Evolutionary conservation across 768 basidiomycete species (phyloP).

Genomic region (Podaxis mareebaensis): DNA sequence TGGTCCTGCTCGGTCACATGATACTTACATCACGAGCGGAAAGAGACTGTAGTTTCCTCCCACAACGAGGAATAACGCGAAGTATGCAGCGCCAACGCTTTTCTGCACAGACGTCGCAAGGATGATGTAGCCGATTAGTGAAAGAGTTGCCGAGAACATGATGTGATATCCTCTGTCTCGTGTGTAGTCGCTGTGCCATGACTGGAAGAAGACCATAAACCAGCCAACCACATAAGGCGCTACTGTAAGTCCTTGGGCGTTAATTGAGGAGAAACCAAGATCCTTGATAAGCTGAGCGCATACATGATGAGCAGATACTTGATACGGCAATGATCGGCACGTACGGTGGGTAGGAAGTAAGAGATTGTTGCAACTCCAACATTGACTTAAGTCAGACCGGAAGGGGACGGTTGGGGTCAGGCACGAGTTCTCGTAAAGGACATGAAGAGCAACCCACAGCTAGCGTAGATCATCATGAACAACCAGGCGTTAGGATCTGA

Average conservation of each 20-base stretch:
- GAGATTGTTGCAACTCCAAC: conserved; percentile 57
- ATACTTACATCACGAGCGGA: conserved; percentile 56
- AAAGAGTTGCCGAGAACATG: conserved; percentile 46
- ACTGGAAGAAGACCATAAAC: conserved; percentile 55
- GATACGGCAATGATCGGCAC: conserved; percentile 12
- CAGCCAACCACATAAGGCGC: conserved; percentile 59
- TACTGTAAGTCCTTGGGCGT: conserved; percentile 59
- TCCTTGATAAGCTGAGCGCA: conserved; percentile 48
- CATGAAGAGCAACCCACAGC: conserved; percentile 36
- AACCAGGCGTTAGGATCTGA: conserved; percentile 53
- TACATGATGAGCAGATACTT: background rate
- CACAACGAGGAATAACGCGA: conserved; percentile 57
- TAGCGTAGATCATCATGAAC: conserved; percentile 51
- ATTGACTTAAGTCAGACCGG: conserved; percentile 37
- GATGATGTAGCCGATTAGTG: conserved; percentile 55
- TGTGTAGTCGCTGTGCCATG: conserved; percentile 56
- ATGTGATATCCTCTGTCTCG: conserved; percentile 57
- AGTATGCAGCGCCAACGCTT: conserved; percentile 55
- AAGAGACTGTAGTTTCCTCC: conserved; percentile 57
- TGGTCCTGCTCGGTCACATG: background rate
- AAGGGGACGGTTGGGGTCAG: background rate
- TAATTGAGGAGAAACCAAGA: conserved; percentile 56
- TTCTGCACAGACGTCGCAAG: conserved; percentile 51
- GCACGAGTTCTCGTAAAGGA: background rate
- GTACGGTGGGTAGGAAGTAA: conserved; percentile 56